A percentile compares a stretch with the other conserved stretches of the same genome.
Evolutionary conservation across 495 filamentous ascomycete genomes (phyloP).

Genomic region (Neurospora intermedia): DNA sequence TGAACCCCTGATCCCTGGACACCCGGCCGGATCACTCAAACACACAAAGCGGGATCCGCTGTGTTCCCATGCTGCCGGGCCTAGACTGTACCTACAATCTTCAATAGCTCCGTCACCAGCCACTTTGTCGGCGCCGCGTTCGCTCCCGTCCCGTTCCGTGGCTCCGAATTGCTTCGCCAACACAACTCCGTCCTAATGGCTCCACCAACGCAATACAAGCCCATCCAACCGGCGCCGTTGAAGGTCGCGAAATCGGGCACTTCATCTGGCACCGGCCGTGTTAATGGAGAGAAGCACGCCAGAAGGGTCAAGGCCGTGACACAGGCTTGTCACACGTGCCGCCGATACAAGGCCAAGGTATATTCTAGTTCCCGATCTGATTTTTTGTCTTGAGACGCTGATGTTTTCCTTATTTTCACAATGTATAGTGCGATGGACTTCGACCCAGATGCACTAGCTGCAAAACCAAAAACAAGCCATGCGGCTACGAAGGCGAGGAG

Average conservation of each 20-base stretch:
- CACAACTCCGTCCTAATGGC: not conserved
- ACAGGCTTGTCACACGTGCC: slow-evolving; percentile 17
- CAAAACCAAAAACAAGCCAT: slow-evolving; percentile 6
- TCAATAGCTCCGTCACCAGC: not conserved
- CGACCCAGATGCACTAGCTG: slow-evolving; percentile 18
- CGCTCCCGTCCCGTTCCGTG: not conserved
- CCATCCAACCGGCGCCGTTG: slow-evolving; percentile 12
- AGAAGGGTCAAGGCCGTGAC: slow-evolving; percentile 16
- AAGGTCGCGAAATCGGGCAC: slow-evolving; percentile 1
- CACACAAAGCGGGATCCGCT: not conserved
- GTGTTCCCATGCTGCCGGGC: not conserved
- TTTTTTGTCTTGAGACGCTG: not conserved
- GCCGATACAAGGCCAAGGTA: slow-evolving; percentile 16
- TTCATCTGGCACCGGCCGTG: not conserved
- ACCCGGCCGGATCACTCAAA: not conserved
- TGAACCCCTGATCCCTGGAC: not conserved
- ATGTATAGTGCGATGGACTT: slow-evolving; percentile 16
- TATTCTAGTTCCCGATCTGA: not conserved
- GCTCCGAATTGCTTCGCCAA: not conserved
- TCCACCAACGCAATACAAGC: slow-evolving; percentile 5
- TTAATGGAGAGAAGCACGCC: slow-evolving; percentile 3
- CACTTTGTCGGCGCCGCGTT: not conserved
- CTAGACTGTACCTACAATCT: not conserved
- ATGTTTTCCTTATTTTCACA: not conserved
- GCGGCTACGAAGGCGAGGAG: slow-evolving; percentile 19